These are phyloP conservation scores for Paecilomyces formosus DNA, from an alignment of 2,329 filamentous ascomycete species.

Conservation along the genomic window DNA sequence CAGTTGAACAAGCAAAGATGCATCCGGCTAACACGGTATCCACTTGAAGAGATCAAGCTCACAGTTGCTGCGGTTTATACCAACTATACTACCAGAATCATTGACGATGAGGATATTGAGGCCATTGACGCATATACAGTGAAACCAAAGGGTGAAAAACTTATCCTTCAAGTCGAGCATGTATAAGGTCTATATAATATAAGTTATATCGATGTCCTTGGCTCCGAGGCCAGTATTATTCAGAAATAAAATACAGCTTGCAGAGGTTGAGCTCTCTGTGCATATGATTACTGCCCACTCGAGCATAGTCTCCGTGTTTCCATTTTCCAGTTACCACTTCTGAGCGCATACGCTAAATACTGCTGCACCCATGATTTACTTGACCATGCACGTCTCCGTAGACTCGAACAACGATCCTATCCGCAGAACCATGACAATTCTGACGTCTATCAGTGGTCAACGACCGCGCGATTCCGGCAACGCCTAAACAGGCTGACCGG, in stretches of 20 bases:
- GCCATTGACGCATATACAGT: slow-evolving; percentile 59
- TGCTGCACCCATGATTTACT: background rate
- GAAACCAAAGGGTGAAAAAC: slow-evolving; percentile 49
- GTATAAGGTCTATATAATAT: slow-evolving; percentile 7
- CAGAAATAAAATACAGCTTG: background rate
- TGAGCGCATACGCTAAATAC: background rate
- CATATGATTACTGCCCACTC: too few species aligned
- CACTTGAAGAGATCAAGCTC: slow-evolving; percentile 60
- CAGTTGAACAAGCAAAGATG: background rate
- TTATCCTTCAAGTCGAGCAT: slow-evolving; percentile 51
- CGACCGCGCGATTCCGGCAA: background rate
- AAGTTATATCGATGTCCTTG: too few species aligned
- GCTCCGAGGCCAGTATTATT: background rate
- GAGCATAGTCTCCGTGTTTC: too few species aligned
- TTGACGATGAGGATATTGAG: slow-evolving; percentile 58
- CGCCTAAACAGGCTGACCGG: background rate
- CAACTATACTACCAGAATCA: slow-evolving; percentile 54
- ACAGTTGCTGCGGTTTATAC: slow-evolving; percentile 63
- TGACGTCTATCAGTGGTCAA: background rate
- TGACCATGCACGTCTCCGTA: background rate
- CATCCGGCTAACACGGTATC: background rate
- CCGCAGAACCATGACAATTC: background rate
- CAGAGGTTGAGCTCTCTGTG: too few species aligned
- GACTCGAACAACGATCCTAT: background rate
- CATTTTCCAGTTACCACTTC: too few species aligned